These are phyloP conservation scores for Artomyces pyxidatus DNA, from an alignment of 768 basidiomycete genomes.

Conservation along the genomic window DNA sequence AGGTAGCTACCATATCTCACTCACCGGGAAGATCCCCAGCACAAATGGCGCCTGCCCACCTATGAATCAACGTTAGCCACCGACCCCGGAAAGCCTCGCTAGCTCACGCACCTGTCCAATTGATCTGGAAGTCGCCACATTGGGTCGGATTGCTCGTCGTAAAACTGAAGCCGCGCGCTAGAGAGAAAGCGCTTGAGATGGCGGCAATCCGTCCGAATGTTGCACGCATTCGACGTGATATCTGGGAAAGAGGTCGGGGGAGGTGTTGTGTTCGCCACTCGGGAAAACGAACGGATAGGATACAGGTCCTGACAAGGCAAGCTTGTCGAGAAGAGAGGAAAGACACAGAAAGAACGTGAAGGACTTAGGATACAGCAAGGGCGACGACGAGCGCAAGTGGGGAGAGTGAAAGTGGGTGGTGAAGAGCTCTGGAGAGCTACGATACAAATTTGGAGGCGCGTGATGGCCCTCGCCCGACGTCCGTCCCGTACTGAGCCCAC, in stretches of 20 bases:
- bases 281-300: too few species aligned
- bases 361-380: too few species aligned
- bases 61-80: neutral
- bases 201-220: neutral
- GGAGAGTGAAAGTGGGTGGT: too few species aligned
- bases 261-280: too few species aligned
- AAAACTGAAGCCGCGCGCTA: constrained; percentile 35
- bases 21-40: constrained; percentile 6
- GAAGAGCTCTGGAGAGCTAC: too few species aligned
- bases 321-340: too few species aligned
- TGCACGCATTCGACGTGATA: neutral
- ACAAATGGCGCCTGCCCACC: constrained; percentile 10
- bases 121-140: constrained; percentile 54
- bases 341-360: neutral
- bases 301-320: too few species aligned
- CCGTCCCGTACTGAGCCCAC: too few species aligned
- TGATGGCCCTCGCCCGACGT: too few species aligned
- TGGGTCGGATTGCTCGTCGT: constrained; percentile 35
- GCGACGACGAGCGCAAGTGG: too few species aligned
- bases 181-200: neutral
- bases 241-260: too few species aligned
- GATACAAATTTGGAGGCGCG: too few species aligned
- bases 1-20: neutral
- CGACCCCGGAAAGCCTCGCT: neutral
- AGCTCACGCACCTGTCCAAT: constrained; percentile 52